Base-by-base conservation (phyloP, 805 yeast genomes). In the Starmerella apis region DNA sequence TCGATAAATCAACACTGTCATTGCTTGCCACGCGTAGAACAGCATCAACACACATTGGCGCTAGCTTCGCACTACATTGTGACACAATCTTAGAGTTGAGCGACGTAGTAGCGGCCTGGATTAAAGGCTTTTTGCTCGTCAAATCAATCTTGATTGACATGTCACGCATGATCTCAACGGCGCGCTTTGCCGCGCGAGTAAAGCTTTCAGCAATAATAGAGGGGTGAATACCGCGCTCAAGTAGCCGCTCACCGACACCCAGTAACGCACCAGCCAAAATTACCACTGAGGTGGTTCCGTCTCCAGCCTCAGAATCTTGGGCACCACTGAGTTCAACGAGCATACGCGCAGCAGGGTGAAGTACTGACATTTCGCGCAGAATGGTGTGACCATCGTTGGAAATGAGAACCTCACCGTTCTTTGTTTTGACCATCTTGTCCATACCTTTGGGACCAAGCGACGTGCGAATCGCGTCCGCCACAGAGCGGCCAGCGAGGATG, bases 231-330 rank as follows among this genome's bases (percentile, higher is more conserved):
- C 73, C 97, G 66, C 84, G 86, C 58, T 78, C 80, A 61, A 92
- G 75, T 52, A 92, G 73, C 65, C 82, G 81, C 61, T 92, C 98
- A 49, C 97, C 95, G 16, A 98, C 98, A 27, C 90, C 95, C 49
- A 92, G 72, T 44, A 92, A 69, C 4, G 96, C 90, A 32, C 98
- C 99, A 5, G 96, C 86, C 55, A 92, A 73, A 49, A 92, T 90
- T 25, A 94, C 98, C 28, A 92, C 98, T 2, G 96, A 82, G 0
- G 99, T 92, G 30, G 99, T 92, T 56, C 99, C 99, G 65, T 92
- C 99, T 49, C 99, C 99, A n/a, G 97, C 98, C 68, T 88, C 99
- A 33, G 88, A 83, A 61, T 92, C 99, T 69, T 92, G 99, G 1
- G 98, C 97, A 37, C 88, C 96, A 52, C 95, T 83, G 24, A 92